A percentile compares a stretch with the other conserved stretches of the same genome.
These are phyloP conservation scores for Trypanosoma melophagium DNA, from an alignment of 208 protist genomes.

Conservation along the genomic window DNA sequence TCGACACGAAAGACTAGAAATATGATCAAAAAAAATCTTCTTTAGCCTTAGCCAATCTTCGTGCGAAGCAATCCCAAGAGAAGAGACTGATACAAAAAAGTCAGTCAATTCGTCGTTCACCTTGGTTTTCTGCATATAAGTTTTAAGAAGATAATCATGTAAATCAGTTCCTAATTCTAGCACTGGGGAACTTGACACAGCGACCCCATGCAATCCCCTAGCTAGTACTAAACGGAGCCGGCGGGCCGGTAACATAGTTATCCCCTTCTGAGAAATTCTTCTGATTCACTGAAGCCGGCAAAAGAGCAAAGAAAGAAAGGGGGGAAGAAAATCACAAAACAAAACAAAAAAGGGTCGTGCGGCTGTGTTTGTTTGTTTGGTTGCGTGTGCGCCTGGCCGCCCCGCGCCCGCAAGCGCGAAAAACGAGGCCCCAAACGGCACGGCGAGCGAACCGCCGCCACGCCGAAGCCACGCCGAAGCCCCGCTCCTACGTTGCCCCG, in stretches of 20 bases:
- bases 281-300: too few relatives aligned
- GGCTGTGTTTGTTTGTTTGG: too few relatives aligned
- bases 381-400: too few relatives aligned
- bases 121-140: constrained; percentile 1
- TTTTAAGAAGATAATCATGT: constrained; percentile 18
- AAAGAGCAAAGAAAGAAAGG: not conserved
- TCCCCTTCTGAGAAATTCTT: too few relatives aligned
- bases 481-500: not conserved
- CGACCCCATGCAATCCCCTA: constrained; percentile 1
- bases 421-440: too few relatives aligned
- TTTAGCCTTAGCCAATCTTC: constrained; percentile 35
- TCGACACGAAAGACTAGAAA: constrained; percentile 17
- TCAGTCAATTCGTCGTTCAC: constrained; percentile 21
- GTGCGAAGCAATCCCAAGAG: constrained; percentile 23
- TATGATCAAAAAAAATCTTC: constrained; percentile 19
- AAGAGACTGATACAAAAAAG: constrained; percentile 26
- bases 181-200: not conserved
- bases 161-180: not conserved
- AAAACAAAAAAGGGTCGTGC: not conserved
- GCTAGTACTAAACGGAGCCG: constrained; percentile 14
- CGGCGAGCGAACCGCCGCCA: too few relatives aligned
- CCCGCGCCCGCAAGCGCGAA: too few relatives aligned
- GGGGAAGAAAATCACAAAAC: not conserved
- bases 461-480: not conserved
- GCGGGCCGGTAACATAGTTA: constrained; percentile 13